Base-by-base conservation (phyloP, 2,329 filamentous ascomycete genomes). In the Ascosphaera aggregata region DNA sequence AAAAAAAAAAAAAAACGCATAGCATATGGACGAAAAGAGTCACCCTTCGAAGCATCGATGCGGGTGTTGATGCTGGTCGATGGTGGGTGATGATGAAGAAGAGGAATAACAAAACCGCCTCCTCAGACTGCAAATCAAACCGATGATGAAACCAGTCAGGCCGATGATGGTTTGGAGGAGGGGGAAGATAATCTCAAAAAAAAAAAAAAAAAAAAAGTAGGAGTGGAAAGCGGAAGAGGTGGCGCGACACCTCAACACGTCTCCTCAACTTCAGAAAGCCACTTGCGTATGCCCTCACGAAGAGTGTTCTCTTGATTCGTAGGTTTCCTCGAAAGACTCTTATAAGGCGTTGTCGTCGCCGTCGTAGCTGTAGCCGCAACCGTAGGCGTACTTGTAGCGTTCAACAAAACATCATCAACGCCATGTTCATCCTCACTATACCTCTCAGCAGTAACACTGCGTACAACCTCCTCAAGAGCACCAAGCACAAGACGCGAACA, bases 391-490 rank as follows among this genome's bases (percentile, higher is more conserved):
- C 43, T 40, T 8, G 50, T 45, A 8, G 30, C 37, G 48, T 54
- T 39, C 43, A 47, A 45, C 39, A 52, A 18, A 30, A 48, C 45
- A 39, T 54, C 30, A 24, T 51, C 52, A n/a, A 43, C 43, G 18
- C n/a, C n/a, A n/a, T 55, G 54, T 9, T 51, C 45, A 34, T 59
- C 55, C 37, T 61, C 54, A 34, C 54, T 59, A 39, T 54, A 56
- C 41, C 60, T 55, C 42, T 65, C 61, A 4, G 61, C 61, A 11
- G 62, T 63, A n/a, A 71, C 67, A 38, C 63, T 62, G 40, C 59
- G 63, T 24, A 69, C 67, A 2, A 72, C 62, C 41, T 67, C 58
- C 50, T 71, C 66, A 15, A 72, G 52, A 3, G 69, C 67, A 39
- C 66, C 66, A 9, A 71, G 62, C 0, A 72, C 62, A 40, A 66